A percentile compares a stretch with the other conserved stretches of the same genome.
phyloP scores from a whole-genome alignment of 2,329 filamentous ascomycete genomes.

The Harringtonia lauricola region DNA sequence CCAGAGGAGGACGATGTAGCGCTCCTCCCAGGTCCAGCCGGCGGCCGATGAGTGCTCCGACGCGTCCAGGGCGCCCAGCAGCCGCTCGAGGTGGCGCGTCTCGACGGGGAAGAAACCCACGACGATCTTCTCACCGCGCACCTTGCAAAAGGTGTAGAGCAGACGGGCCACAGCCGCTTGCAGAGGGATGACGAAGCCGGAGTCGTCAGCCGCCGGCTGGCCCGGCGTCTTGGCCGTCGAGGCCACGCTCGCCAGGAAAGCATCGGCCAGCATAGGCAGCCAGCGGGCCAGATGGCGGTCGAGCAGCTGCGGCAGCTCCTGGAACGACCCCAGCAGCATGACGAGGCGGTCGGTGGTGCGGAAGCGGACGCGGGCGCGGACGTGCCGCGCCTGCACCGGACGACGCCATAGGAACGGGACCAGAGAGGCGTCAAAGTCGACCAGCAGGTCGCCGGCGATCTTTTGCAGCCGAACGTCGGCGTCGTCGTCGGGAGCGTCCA shows the following conservation, averaged over 20 bases:
- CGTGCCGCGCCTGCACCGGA: constrained; percentile 1
- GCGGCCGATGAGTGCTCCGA: constrained; percentile 3
- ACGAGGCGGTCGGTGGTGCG: constrained; percentile 14
- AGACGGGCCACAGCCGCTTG: constrained; percentile 65
- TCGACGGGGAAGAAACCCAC: constrained; percentile 87
- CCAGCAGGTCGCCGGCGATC: constrained; percentile 45
- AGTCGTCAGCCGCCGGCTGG: too few relatives aligned
- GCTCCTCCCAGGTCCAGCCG: constrained; percentile 69
- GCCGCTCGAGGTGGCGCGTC: constrained; percentile 68
- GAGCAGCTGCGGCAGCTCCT: constrained; percentile 88
- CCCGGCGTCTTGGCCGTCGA: constrained; percentile 14
- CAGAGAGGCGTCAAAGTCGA: constrained; percentile 44
- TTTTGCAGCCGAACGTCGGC: constrained; percentile 52
- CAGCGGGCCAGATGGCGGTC: constrained; percentile 72
- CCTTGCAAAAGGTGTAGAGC: constrained; percentile 87
- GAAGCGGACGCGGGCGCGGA: constrained; percentile 5
- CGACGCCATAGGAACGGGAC: constrained; percentile 30
- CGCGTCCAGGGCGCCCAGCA: constrained; percentile 65
- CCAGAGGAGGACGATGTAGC: constrained; percentile 83
- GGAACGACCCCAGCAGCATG: constrained; percentile 68
- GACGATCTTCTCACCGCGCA: constrained; percentile 86
- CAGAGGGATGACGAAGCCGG: constrained; percentile 35
- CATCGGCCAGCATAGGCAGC: constrained; percentile 62
- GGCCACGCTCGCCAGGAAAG: constrained; percentile 50
- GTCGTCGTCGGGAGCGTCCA: constrained; percentile 52